These are phyloP conservation scores for Stephanodiscus minutulus DNA, from an alignment of 108 stramenopile genomes.

Conservation along the genomic window DNA sequence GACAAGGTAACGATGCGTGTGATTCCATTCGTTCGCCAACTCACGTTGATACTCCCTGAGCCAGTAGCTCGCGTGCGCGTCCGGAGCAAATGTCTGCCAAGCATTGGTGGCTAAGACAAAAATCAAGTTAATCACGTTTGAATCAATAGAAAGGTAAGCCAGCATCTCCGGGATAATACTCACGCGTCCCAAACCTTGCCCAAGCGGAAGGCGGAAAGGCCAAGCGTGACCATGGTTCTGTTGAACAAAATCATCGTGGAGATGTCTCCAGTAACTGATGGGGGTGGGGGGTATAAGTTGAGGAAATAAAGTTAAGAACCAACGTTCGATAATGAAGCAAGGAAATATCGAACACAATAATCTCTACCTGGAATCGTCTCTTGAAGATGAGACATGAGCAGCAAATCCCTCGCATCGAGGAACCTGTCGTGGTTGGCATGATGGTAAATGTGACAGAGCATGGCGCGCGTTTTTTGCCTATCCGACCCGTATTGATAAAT, in stretches of 20 bases:
- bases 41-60: slow-evolving; percentile 87
- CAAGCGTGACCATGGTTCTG: slow-evolving; percentile 96
- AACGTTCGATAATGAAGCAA: not conserved
- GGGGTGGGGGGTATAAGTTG: not conserved
- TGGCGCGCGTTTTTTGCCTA: slow-evolving; percentile 86
- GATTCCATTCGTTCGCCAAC: slow-evolving; percentile 21
- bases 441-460: slow-evolving; percentile 96
- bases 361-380: slow-evolving; percentile 65
- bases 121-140: too few relatives aligned
- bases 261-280: slow-evolving; percentile 69
- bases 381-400: slow-evolving; percentile 97
- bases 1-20: not conserved
- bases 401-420: slow-evolving; percentile 93
- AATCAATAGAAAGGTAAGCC: too few relatives aligned
- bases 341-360: not conserved
- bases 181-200: slow-evolving; percentile 90
- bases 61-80: slow-evolving; percentile 93
- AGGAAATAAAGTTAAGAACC: not conserved
- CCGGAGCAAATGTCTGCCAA: slow-evolving; percentile 91
- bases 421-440: slow-evolving; percentile 97
- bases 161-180: too few relatives aligned
- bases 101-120: slow-evolving; percentile 72
- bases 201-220: slow-evolving; percentile 95
- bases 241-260: slow-evolving; percentile 97
- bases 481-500: slow-evolving; percentile 93